Evolutionary conservation across 495 filamentous ascomycete species (phyloP), one percentile per base, ranked within the genome.

Genomic region (Sordaria brevicollis): DNA sequence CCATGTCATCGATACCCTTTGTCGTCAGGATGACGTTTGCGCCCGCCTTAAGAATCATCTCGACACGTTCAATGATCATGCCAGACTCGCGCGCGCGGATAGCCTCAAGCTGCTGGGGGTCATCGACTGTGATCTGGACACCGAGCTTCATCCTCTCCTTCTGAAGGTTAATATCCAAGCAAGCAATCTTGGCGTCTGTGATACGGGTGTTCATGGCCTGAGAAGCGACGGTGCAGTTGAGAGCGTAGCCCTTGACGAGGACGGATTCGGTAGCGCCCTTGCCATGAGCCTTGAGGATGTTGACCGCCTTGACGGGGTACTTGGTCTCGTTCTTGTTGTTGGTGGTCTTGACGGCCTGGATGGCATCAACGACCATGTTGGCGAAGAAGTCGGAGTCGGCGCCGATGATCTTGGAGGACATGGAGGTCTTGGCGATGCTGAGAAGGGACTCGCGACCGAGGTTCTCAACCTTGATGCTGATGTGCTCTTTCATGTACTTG

Each of bases 131-230:
- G 78, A 99, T 97, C 75, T 99, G 93, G 66, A 99, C 96, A 71
- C 95, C 95, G 17, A 99, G 84, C 86, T 98, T 97, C 95, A 99
- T 98, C 71, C 95, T 87, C 83, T 97, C 93, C 82, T 98, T 99
- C 78, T 97, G 94, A 72, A 99, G 80, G 81, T 99, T 99, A 84
- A 99, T 98, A 78, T 99, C 95, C 65, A 99, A 83, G 77, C 92
- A 92, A 54, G 95, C 95, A 79, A 99, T 98, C 83, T 96, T 97
- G 72, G 96, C 95, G 81, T 97, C 93, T 65, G 87, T 88, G 75
- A 98, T 85, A 72, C 93, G 89, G 33, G 96, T 99, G 75, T 88
- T 93, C 96, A 99, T 99, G 43, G 94, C 94, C 80, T 99, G 95
- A 49, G 93, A 97, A 68, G 95, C 95, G 70, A 99, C 95, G 31